These are phyloP conservation scores for Prunus mume DNA, from an alignment of 306 rosid species.

Conservation along the genomic window DNA sequence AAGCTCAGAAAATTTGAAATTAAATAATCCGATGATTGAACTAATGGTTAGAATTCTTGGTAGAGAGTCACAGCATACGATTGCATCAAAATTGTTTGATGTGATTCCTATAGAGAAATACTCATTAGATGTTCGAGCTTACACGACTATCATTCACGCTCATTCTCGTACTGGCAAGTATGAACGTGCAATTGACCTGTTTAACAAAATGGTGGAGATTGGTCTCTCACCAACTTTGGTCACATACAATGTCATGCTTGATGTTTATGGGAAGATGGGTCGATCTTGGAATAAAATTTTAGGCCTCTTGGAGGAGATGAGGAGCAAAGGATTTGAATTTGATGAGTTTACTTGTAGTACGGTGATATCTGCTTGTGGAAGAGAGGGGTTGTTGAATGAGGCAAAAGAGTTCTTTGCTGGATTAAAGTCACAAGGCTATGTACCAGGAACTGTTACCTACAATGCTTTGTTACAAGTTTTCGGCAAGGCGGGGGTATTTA, in stretches of 20 bases:
- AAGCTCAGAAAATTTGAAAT: constrained; percentile 44
- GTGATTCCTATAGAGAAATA: constrained; percentile 71
- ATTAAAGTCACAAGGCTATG: constrained; percentile 62
- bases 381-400: constrained; percentile 82
- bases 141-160: constrained; percentile 71
- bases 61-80: constrained; percentile 79
- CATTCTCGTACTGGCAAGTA: constrained; percentile 77
- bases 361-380: constrained; percentile 88
- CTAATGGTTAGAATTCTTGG: constrained; percentile 74
- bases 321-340: constrained; percentile 53
- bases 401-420: constrained; percentile 72
- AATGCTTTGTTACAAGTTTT: constrained; percentile 79
- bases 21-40: constrained; percentile 67
- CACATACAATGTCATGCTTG: constrained; percentile 92
- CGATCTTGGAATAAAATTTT: constrained; percentile 76
- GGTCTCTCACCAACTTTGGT: constrained; percentile 86
- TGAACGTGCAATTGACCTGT: constrained; percentile 59
- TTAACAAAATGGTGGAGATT: constrained; percentile 62
- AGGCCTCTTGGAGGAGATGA: constrained; percentile 80
- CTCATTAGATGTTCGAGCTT: constrained; percentile 74
- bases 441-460: constrained; percentile 80
- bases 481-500: constrained; percentile 81
- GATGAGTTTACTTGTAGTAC: constrained; percentile 96
- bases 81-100: constrained; percentile 77
- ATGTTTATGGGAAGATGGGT: constrained; percentile 96